Base-by-base conservation (phyloP, 1,284 basidiomycete genomes). In the Dichomitus squalens region DNA sequence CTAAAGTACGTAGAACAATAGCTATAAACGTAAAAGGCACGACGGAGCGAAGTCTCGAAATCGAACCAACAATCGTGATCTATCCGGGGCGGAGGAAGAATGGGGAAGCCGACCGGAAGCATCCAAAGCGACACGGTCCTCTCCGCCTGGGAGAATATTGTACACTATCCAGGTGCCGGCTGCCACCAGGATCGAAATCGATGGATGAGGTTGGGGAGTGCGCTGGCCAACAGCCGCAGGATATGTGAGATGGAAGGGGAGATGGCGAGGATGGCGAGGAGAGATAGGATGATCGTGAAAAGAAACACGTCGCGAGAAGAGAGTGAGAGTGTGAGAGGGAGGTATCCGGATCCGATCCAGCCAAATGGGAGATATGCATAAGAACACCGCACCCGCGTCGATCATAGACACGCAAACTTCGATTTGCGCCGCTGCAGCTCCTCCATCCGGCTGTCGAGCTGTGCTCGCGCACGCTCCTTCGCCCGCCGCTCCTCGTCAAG, bases 391-490 rank as follows among this genome's bases (percentile, higher is more conserved):
- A 46, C 11, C 51, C 39, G 49, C 40, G 36, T 34, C 54, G 56
- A 56, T 64, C 60, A 66, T 50, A 92, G 81, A 73, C 89, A 92
- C 48, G 87, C 87, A 71, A 92, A 93, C 75, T 93, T 93, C 61
- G 90, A 92, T 76, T 92, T 93, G 61, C 89, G 87, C 74, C 83
- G 83, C 70, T 84, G 79, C 53, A 93, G 76, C 66, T 93, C 92
- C 55, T 92, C 90, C 87, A 94, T 89, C 62, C 93, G 85, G 36
- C 82, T 80, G 70, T 94, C 92, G 23, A 95, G 83, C 72, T 94
- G 92, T 55, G 87, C 85, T 52, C 90, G 86, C 41, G 86, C 89
- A 31, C 90, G 85, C 70, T 93, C 91, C 75, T 93, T 93, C 14
- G 87, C 87, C 68, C 81, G 82, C 53, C 90, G 85, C 73, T 95